Conservation (phyloP, 169 alveolate species). For the Cryptosporidium canis region DNA sequence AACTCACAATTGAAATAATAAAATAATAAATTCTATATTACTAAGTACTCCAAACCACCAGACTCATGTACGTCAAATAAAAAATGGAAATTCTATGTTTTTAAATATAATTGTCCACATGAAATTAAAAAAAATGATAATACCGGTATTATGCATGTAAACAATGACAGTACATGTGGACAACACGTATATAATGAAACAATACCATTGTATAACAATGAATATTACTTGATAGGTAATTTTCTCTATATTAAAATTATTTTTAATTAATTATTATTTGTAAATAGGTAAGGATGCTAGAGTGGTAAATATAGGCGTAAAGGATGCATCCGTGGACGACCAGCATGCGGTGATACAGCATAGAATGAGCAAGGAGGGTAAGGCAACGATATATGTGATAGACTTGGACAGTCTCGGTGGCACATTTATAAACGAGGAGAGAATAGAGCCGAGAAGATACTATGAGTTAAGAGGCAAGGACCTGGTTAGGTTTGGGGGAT, state of each 20-base stretch:
- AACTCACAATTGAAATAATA: neutral
- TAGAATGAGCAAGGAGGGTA: conserved; percentile 79
- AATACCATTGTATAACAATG: conserved; percentile 79
- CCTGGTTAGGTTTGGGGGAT: conserved; percentile 82
- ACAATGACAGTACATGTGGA: conserved; percentile 5
- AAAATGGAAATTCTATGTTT: conserved; percentile 86
- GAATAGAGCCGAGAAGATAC: conserved; percentile 90
- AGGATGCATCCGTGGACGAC: conserved; percentile 88
- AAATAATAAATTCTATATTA: no score
- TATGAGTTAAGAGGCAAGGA: conserved; percentile 89
- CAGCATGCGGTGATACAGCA: conserved; percentile 98
- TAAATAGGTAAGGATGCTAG: conserved; percentile 92
- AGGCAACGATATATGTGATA: conserved; percentile 89
- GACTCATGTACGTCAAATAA: conserved; percentile 82
- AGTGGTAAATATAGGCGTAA: conserved; percentile 88
- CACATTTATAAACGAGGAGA: conserved; percentile 90
- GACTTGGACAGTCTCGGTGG: conserved; percentile 96
- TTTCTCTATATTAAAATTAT: neutral
- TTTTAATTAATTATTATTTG: conserved; percentile 56
- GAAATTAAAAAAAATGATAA: neutral
- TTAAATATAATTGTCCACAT: conserved; percentile 74
- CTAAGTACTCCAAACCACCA: conserved; percentile 84
- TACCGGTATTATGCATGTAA: neutral
- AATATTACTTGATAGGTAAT: conserved; percentile 78
- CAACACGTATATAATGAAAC: conserved; percentile 74